Percentiles rank a stretch among this genome's conserved stretches.
These are phyloP conservation scores for Asterochloris erici DNA, from an alignment of 139 green algal species.

Conservation along the genomic window DNA sequence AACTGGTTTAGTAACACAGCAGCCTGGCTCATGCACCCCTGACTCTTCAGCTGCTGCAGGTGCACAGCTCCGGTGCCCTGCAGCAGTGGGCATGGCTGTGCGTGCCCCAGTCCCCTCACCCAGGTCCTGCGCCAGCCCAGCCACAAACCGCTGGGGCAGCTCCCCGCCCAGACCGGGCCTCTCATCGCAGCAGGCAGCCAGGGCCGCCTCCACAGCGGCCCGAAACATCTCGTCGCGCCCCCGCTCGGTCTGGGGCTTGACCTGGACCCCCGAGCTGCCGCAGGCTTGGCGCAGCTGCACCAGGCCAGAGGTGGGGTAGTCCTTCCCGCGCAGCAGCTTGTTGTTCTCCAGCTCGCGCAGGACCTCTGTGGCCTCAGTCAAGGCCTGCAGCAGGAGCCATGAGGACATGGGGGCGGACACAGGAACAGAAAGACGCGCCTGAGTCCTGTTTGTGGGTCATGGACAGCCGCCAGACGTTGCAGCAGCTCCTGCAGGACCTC, in stretches of 20 bases:
- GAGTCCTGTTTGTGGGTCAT: too few species aligned
- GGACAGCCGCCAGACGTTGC: too few species aligned
- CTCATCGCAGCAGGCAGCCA: conserved; percentile 17
- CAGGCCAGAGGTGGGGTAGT: conserved; percentile 37
- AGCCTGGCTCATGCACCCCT: too few species aligned
- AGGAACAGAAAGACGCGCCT: too few species aligned
- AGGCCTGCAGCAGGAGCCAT: background rate
- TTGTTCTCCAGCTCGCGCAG: conserved; percentile 36
- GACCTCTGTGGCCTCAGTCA: conserved; percentile 22
- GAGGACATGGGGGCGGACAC: too few species aligned
- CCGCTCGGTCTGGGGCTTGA: conserved; percentile 33
- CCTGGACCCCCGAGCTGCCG: conserved; percentile 12
- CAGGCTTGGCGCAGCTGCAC: conserved; percentile 35
- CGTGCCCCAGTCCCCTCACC: background rate
- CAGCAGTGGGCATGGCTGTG: too few species aligned
- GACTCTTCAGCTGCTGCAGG: too few species aligned
- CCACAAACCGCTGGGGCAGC: conserved; percentile 29
- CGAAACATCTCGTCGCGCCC: conserved; percentile 46
- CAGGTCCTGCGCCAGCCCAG: conserved; percentile 33
- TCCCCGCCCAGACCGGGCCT: conserved; percentile 16
- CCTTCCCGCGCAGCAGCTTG: conserved; percentile 36
- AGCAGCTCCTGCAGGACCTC: too few species aligned
- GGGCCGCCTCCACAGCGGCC: conserved; percentile 29
- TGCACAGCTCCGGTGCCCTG: too few species aligned
- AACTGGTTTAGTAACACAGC: too few species aligned